These are phyloP conservation scores for Teratosphaeria epicoccoides DNA, from an alignment of 2,329 filamentous ascomycete genomes.

Conservation along the genomic window DNA sequence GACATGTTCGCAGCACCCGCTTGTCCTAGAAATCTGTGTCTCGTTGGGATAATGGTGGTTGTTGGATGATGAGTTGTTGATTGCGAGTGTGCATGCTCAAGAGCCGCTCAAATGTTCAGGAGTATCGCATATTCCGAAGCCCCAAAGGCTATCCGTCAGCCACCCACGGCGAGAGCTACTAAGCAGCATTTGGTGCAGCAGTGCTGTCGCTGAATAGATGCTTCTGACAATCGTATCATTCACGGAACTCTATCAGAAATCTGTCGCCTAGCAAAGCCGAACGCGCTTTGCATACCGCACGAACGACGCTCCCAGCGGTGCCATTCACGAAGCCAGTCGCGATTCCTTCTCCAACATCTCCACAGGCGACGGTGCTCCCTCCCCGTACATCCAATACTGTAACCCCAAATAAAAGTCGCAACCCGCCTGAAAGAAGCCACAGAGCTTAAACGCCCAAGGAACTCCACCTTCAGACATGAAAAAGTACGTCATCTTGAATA, in stretches of 20 bases:
- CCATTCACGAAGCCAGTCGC: not conserved
- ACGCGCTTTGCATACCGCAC: not conserved
- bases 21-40: no score
- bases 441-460: slow-evolving; percentile 70
- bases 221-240: not conserved
- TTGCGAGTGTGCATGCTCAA: no score
- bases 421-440: slow-evolving; percentile 67
- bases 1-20: no score
- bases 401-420: slow-evolving; percentile 66
- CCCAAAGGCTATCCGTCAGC: no score
- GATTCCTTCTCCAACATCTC: not conserved
- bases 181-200: no score
- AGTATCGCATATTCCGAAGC: no score
- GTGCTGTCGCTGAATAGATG: no score
- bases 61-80: no score
- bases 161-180: no score
- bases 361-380: not conserved
- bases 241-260: not conserved
- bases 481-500: slow-evolving; percentile 69
- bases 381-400: slow-evolving; percentile 63
- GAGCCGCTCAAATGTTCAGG: no score
- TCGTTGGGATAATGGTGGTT: no score
- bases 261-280: not conserved
- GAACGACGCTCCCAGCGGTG: not conserved
- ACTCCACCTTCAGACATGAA: slow-evolving; percentile 62